These are phyloP conservation scores for Claviceps monticola DNA, from an alignment of 2,329 filamentous ascomycete genomes.

Conservation along the genomic window DNA sequence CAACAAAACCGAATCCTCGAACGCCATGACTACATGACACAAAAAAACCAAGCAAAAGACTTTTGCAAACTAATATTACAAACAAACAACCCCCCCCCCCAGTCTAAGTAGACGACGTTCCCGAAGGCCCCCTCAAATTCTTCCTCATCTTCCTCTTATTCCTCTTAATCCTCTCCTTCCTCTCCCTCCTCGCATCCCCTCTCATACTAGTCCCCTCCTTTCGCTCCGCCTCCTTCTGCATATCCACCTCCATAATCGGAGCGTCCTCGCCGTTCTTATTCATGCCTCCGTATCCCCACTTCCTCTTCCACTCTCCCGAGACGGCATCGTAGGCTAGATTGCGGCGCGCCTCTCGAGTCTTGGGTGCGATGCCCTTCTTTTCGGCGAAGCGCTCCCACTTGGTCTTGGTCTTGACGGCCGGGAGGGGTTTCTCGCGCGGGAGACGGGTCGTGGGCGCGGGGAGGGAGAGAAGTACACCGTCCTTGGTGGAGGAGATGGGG, in stretches of 20 bases:
- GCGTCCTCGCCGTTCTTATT: constrained; percentile 74
- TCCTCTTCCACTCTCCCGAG: constrained; percentile 76
- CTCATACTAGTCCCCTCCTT: constrained; percentile 49
- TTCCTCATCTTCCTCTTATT: constrained; percentile 58
- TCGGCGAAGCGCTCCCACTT: constrained; percentile 94
- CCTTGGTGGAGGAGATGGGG: constrained; percentile 54
- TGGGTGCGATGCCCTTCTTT: constrained; percentile 92
- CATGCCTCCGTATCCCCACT: constrained; percentile 88
- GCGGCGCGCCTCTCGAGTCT: constrained; percentile 60
- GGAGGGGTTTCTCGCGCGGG: constrained; percentile 86
- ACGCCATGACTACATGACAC: neutral
- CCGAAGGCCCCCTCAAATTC: constrained; percentile 40
- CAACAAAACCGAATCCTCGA: no score
- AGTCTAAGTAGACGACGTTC: constrained; percentile 2
- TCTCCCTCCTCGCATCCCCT: constrained; percentile 49
- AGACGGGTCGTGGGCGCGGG: constrained; percentile 56
- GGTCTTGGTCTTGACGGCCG: constrained; percentile 66
- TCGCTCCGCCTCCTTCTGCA: constrained; percentile 50
- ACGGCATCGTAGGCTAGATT: constrained; percentile 75
- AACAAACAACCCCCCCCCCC: neutral
- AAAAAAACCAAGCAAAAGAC: neutral
- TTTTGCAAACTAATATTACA: neutral
- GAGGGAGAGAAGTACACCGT: constrained; percentile 66
- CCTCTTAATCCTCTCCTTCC: constrained; percentile 54
- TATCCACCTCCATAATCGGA: constrained; percentile 87